Evolutionary conservation across 1,284 basidiomycete species (phyloP), one percentile per base, ranked within the genome.

Genomic region (Melampsora americana): DNA sequence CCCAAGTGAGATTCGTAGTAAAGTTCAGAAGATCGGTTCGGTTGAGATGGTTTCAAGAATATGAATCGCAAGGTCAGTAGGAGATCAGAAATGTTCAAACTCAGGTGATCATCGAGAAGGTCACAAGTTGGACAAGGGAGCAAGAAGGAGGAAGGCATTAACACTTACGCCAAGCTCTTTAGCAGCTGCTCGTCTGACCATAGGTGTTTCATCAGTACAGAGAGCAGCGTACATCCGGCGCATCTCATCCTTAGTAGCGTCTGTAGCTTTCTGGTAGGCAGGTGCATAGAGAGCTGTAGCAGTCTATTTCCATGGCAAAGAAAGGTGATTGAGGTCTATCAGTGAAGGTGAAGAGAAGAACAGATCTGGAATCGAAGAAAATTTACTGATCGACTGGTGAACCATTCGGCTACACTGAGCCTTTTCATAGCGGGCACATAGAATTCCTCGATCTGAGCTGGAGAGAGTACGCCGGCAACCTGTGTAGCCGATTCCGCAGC

Each of bases 401-500:
- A 99, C 96, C 96, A 99, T 84, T 99, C 96, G 77, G 95, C 96
- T 77, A 88, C 88, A 0, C 93, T 90, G 53, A 99, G 88, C 77
- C 95, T 89, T 82, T 90, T 91, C 78, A 99, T 84, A 67, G 99
- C 87, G 70, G 96, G 96, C 73, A 99, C 89, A 84, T 95, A 96
- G 83, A 89, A 88, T 82, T 93, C 89, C 84, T 98, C 94, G 80
- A 96, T 87, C 84, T 95, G 93, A 59, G 87, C 82, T 78, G 90
- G 86, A 46, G 90, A 91, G 67, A 99, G 87, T 62, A 92, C 87
- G 61, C 85, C 86, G 66, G 93, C 90, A 79, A 99, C 87, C 85
- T 95, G 95, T 79, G 93, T 92, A 84, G 98, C 95, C 62, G 93
- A 96, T 83, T 98, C 95, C 71, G 95, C 91, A 53, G 96, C 96